Base-by-base conservation (phyloP, 768 basidiomycete species). In the Amanita muscaria region DNA sequence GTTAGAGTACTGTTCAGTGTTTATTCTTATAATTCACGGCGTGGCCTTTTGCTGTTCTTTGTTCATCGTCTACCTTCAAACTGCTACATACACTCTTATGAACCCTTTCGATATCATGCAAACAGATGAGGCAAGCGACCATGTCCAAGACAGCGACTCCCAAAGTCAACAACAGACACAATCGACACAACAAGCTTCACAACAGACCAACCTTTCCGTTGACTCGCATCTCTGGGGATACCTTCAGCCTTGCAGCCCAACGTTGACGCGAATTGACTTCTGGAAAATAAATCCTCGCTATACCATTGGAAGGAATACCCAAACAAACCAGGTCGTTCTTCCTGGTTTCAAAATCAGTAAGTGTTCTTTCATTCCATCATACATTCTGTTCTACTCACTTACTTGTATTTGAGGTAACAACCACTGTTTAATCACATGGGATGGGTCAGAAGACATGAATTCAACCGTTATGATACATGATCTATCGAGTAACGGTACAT, bases 321-420 rank as follows among this genome's bases (percentile, higher is more conserved):
- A 66, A 0, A 63, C 62, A 48, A 78, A 83, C 47, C 56, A 64
- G 40, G 64, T 84, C 35, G 60, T 77, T n/a, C 62, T 89, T 21
- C 72, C 78, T 4, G 81, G 83, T 7, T 74, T 70, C 65, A 86
- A 77, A 71, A 75, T 88, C 57, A 88, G 87, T 88, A 53, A 66
- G 77, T 73, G 48, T 18, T 37, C 40, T n/a, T n/a, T n/a, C n/a
- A n/a, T n/a, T n/a, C n/a, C n/a, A n/a, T n/a, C n/a, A n/a, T n/a
- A n/a, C n/a, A n/a, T n/a, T n/a, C n/a, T n/a, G n/a, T n/a, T n/a
- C n/a, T n/a, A n/a, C n/a, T n/a, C n/a, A 49, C 46, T 42, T 37
- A 22, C 19, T 27, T 32, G 27, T 27, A 12, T 11, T 16, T n/a
- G 46, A 79, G 77, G 77, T 59, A 79, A 78, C 53, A 59, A 56